Conservation (phyloP, 2,329 filamentous ascomycete genomes). For the Claviceps monticola region DNA sequence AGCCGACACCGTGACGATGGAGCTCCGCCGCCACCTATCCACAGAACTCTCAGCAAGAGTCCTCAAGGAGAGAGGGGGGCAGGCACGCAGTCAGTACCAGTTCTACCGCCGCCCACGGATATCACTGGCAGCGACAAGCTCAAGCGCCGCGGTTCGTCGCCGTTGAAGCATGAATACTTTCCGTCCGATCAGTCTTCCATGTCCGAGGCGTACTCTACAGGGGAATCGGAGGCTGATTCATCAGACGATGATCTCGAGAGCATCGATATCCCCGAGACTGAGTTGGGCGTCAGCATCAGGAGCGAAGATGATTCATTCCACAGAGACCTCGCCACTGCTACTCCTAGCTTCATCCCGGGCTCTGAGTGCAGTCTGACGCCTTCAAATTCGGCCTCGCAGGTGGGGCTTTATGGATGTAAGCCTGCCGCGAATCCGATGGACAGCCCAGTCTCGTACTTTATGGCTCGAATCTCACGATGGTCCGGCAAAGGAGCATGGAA, state of each 20-base stretch:
- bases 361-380: constrained; percentile 54
- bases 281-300: constrained; percentile 43
- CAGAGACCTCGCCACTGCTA: constrained; percentile 18
- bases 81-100: constrained; percentile 8
- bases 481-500: constrained; percentile 48
- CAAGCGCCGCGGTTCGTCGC: constrained; percentile 72
- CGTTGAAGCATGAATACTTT: constrained; percentile 92
- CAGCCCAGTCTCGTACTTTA: constrained; percentile 31
- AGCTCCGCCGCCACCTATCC: constrained; percentile 40
- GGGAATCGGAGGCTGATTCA: constrained; percentile 33
- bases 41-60: constrained; percentile 30
- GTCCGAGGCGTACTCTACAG: constrained; percentile 36
- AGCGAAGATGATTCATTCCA: constrained; percentile 10
- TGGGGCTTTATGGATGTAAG: constrained; percentile 37
- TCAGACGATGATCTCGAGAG: constrained; percentile 46
- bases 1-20: constrained; percentile 35
- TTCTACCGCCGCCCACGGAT: constrained; percentile 22
- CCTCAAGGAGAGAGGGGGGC: constrained; percentile 11
- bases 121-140: constrained; percentile 27
- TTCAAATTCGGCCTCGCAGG: constrained; percentile 72
- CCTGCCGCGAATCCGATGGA: constrained; percentile 13
- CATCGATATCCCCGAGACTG: constrained; percentile 44
- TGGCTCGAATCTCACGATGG: constrained; percentile 48
- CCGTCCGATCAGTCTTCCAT: constrained; percentile 59
- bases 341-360: constrained; percentile 25